These are phyloP conservation scores for Lentinula sp. DNA, from an alignment of 768 basidiomycete genomes.

Conservation along the genomic window DNA sequence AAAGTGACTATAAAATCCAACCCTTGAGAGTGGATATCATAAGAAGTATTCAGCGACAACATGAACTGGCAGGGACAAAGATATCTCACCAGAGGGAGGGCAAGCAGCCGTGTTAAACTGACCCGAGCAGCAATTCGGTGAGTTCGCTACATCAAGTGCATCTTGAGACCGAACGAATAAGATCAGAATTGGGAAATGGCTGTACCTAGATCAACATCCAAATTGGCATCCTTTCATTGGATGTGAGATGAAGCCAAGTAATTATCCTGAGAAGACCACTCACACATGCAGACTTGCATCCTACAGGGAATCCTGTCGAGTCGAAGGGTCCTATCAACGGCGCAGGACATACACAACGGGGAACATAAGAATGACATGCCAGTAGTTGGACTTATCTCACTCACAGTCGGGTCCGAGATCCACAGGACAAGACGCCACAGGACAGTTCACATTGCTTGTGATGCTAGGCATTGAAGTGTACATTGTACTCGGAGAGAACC, in stretches of 20 bases:
- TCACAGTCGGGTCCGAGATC: constrained; percentile 25
- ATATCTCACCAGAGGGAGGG: constrained; percentile 20
- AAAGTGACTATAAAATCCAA: constrained; percentile 20
- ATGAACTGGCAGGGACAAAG: not conserved
- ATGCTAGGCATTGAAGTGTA: constrained; percentile 23
- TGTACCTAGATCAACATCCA: constrained; percentile 19
- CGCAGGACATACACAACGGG: constrained; percentile 26
- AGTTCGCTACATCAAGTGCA: constrained; percentile 16
- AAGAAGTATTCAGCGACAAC: not conserved
- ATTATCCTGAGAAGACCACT: not conserved
- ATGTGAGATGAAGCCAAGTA: not conserved
- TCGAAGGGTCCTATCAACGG: constrained; percentile 43
- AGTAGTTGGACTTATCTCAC: not conserved
- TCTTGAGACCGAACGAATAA: too few relatives aligned
- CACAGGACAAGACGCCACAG: constrained; percentile 50
- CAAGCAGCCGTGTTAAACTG: constrained; percentile 25
- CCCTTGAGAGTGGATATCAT: constrained; percentile 9
- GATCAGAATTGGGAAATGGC: not conserved
- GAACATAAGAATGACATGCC: not conserved
- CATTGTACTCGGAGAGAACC: not conserved
- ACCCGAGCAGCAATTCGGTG: constrained; percentile 31
- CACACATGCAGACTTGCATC: constrained; percentile 47
- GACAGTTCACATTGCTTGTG: constrained; percentile 49
- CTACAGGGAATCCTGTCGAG: constrained; percentile 38
- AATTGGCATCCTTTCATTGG: constrained; percentile 16